Conservation (phyloP, 192 early-diverging fungal genomes). For the Entophlyctis luteolus region DNA sequence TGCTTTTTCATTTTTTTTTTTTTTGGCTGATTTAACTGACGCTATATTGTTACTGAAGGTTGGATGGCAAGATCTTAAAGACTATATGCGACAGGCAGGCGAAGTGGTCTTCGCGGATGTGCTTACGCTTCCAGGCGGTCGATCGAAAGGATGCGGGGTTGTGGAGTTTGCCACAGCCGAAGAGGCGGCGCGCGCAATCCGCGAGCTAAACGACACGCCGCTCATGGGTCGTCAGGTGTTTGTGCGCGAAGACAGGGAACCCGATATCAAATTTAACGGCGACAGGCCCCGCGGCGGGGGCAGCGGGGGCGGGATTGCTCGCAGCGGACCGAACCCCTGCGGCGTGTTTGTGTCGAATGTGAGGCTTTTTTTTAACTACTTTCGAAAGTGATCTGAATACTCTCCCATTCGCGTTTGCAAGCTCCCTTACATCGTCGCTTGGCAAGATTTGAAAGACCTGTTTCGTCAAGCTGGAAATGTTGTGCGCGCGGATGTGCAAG, state of each 20-base stretch:
- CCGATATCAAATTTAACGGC: constrained; percentile 37
- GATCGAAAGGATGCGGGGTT: constrained; percentile 70
- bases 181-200: constrained; percentile 72
- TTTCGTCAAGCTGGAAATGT: constrained; percentile 72
- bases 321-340: background rate
- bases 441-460: constrained; percentile 85
- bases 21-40: no score
- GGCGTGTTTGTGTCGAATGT: constrained; percentile 18
- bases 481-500: constrained; percentile 64
- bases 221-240: constrained; percentile 73
- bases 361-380: background rate
- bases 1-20: background rate
- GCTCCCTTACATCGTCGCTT: constrained; percentile 73
- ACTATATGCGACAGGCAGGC: constrained; percentile 77
- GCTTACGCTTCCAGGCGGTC: constrained; percentile 52
- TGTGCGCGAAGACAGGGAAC: constrained; percentile 72
- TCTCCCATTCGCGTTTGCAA: constrained; percentile 26
- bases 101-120: constrained; percentile 75
- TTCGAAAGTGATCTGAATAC: background rate
- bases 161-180: constrained; percentile 74
- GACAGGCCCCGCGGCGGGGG: constrained; percentile 2
- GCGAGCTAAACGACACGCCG: constrained; percentile 59
- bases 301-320: background rate
- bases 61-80: constrained; percentile 71
- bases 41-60: constrained; percentile 17